phyloP scores from a whole-genome alignment of 1,139 yeast species.

The Candida pseudoviswanathii region DNA sequence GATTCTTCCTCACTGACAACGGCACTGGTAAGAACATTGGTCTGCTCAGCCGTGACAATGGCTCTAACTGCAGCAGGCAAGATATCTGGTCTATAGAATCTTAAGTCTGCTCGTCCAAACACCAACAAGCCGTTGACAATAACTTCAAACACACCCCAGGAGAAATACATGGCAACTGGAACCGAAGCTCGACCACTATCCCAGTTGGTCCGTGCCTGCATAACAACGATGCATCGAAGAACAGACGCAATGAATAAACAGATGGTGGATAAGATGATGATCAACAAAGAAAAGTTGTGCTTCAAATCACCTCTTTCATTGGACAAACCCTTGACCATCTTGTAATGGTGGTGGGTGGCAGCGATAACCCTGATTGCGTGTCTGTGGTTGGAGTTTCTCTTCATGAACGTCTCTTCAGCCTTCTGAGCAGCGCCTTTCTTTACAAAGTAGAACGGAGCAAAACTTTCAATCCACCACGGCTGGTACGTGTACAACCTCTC shows the following conservation, averaged over 20 bases:
- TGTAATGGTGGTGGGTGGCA: conserved; percentile 45
- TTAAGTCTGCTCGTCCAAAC: conserved; percentile 48
- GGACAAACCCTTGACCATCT: conserved; percentile 42
- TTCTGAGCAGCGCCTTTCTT: conserved; percentile 38
- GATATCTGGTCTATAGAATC: conserved; percentile 49
- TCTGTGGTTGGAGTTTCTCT: conserved; percentile 45
- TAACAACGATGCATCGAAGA: conserved; percentile 33
- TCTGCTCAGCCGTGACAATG: conserved; percentile 46
- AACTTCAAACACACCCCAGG: conserved; percentile 44
- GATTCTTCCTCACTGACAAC: conserved; percentile 3
- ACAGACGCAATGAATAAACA: conserved; percentile 36
- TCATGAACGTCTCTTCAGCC: conserved; percentile 47
- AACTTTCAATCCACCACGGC: conserved; percentile 52
- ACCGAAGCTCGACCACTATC: conserved; percentile 24
- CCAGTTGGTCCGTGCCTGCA: conserved; percentile 27
- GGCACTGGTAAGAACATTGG: conserved; percentile 24
- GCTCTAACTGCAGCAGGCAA: conserved; percentile 40
- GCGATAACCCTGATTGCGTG: conserved; percentile 48
- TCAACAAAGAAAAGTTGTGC: conserved; percentile 38
- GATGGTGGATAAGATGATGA: conserved; percentile 34
- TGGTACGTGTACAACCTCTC: conserved; percentile 46
- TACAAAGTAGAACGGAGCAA: conserved; percentile 45
- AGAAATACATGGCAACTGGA: conserved; percentile 35
- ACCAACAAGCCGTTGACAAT: conserved; percentile 38
- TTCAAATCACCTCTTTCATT: conserved; percentile 41